These are phyloP conservation scores for Tetracladium maxilliforme DNA, from an alignment of 2,329 filamentous ascomycete genomes.

Conservation along the genomic window DNA sequence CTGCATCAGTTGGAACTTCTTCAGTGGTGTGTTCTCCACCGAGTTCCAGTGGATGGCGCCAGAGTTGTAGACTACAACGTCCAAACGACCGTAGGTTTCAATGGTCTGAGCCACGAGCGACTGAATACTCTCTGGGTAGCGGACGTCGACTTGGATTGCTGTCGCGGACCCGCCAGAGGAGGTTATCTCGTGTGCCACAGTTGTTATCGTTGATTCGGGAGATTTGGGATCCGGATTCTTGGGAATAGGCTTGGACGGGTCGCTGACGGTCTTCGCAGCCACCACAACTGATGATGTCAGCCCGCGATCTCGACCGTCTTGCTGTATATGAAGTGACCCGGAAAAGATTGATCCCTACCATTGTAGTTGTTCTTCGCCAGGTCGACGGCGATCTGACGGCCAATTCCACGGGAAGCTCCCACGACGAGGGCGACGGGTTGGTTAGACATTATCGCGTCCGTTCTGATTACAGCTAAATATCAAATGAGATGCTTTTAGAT, in stretches of 20 bases:
- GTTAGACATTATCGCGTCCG: too few species aligned
- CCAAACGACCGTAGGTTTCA: constrained; percentile 44
- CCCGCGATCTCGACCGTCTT: too few species aligned
- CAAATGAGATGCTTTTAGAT: too few species aligned
- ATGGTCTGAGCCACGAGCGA: constrained; percentile 43
- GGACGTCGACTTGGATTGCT: constrained; percentile 56
- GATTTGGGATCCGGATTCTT: constrained; percentile 72
- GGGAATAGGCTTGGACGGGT: constrained; percentile 35
- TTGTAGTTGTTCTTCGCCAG: constrained; percentile 56
- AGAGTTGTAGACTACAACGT: constrained; percentile 69
- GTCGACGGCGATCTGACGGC: constrained; percentile 66
- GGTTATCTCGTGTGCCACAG: constrained; percentile 60
- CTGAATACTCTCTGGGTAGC: constrained; percentile 45
- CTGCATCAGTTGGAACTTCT: constrained; percentile 69
- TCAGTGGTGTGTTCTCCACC: constrained; percentile 56
- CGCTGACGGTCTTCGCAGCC: constrained; percentile 59
- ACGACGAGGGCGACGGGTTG: constrained; percentile 55
- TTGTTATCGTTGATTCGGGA: constrained; percentile 60
- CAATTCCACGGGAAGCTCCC: constrained; percentile 68
- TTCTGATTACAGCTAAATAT: too few species aligned
- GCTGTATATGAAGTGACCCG: too few species aligned
- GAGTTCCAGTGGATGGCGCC: constrained; percentile 78
- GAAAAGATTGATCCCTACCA: constrained; percentile 28
- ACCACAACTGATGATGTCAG: constrained; percentile 45
- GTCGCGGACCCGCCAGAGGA: constrained; percentile 47